Evolutionary conservation across 345 rosid genomes (phyloP).

Genomic region (Heritiera littoralis): DNA sequence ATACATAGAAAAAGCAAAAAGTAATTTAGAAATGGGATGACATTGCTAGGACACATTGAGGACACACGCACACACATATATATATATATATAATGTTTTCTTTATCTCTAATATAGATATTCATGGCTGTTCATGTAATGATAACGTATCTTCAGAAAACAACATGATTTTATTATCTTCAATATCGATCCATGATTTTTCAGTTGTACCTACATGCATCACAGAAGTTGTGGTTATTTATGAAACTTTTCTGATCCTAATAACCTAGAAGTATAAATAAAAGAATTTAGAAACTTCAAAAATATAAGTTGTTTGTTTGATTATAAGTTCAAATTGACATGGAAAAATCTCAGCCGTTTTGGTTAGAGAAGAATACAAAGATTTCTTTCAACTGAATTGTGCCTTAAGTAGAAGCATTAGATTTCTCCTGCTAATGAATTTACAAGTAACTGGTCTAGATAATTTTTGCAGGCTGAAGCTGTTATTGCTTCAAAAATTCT

Average conservation of each 20-base stretch:
- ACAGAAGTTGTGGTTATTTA: not conserved
- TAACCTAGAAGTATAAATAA: not conserved
- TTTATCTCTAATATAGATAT: not conserved
- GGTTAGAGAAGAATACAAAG: not conserved
- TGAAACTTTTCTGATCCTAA: not conserved
- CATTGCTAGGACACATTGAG: too few species aligned
- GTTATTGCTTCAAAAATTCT: conserved; percentile 63
- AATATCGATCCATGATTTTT: not conserved
- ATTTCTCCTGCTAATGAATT: conserved; percentile 7
- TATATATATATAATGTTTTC: not conserved
- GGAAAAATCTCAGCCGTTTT: not conserved
- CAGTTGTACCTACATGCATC: not conserved
- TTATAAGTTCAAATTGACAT: not conserved
- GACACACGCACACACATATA: too few species aligned
- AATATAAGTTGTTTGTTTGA: not conserved
- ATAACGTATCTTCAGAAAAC: not conserved
- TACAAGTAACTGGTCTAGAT: not conserved
- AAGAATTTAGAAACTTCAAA: not conserved
- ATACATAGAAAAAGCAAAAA: not conserved
- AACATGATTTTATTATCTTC: not conserved
- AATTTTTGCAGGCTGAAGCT: conserved; percentile 63
- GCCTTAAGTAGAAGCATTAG: not conserved
- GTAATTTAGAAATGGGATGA: not conserved
- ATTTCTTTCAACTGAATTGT: not conserved
- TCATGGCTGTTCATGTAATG: not conserved